Conservation (phyloP, 805 yeast species). For the Ogataea wickerhamii region DNA sequence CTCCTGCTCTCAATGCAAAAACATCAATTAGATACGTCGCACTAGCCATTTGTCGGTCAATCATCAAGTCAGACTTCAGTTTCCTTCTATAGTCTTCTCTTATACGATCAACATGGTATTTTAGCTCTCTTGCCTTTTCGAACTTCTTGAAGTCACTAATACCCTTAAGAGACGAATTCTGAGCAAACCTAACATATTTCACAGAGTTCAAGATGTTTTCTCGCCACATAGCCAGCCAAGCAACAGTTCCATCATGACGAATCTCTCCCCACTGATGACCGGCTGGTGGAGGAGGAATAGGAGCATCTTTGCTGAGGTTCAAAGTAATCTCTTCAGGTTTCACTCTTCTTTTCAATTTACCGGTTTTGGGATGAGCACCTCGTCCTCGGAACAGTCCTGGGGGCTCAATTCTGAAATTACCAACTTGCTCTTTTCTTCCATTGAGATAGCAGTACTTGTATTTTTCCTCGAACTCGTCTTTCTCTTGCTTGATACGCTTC, state of each 20-base stretch:
- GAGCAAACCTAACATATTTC: slow-evolving; percentile 90
- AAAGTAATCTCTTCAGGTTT: slow-evolving; percentile 85
- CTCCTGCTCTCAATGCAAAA: slow-evolving; percentile 95
- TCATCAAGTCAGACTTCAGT: slow-evolving; percentile 73
- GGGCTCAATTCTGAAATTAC: slow-evolving; percentile 92
- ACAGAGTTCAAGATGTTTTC: slow-evolving; percentile 82
- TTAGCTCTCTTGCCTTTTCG: slow-evolving; percentile 87
- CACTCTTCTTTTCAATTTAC: slow-evolving; percentile 83
- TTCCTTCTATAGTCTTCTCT: slow-evolving; percentile 69
- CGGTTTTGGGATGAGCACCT: slow-evolving; percentile 96
- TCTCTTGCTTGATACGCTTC: slow-evolving; percentile 65
- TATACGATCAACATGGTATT: slow-evolving; percentile 64
- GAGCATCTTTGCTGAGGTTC: slow-evolving; percentile 69
- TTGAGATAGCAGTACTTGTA: slow-evolving; percentile 76
- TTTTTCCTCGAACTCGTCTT: slow-evolving; percentile 73
- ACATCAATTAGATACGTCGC: slow-evolving; percentile 91
- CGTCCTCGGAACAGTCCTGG: slow-evolving; percentile 96
- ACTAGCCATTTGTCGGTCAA: slow-evolving; percentile 86
- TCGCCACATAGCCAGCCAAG: slow-evolving; percentile 97
- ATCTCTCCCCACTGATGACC: slow-evolving; percentile 93
- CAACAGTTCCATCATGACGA: slow-evolving; percentile 81
- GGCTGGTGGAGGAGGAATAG: slow-evolving; percentile 76
- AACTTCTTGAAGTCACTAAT: slow-evolving; percentile 87
- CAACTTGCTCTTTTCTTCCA: slow-evolving; percentile 88
- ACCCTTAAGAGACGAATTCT: slow-evolving; percentile 87